Evolutionary conservation across 2,329 filamentous ascomycete species (phyloP), one percentile per base, ranked within the genome.

Genomic region (Emericellopsis cladophorae): DNA sequence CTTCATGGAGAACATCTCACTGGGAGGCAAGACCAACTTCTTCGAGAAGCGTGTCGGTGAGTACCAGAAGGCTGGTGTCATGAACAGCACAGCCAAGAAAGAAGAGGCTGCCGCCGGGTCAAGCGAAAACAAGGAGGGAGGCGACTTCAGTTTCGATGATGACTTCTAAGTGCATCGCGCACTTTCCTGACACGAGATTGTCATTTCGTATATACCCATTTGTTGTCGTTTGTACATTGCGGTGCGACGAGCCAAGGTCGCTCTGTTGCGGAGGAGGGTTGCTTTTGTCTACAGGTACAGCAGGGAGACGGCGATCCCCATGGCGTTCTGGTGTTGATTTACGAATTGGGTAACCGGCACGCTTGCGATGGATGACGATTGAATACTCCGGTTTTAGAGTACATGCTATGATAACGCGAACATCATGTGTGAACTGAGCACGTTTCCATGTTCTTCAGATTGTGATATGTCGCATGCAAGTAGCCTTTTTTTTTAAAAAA

Each of bases 1-100:
- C 74, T 98, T 98, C 67, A 98, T 98, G 92, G 92, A 98, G 76
- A 95, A 95, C 69, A 98, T 98, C 66, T 96, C 92, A 18, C 77
- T 98, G 10, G 86, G 88, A 40, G 92, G 92, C 66, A 98, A 98
- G 84, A 98, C 92, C 62, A 98, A 98, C 80, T 98, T 98, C 79
- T 98, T 98, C 63, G 92, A 98, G 83, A 98, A 98, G 84, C 87
- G 92, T 54, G 92, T 98, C 43, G 92, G 83, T 62, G 92, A 98
- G 59, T 98, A 98, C 78, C 92, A 98, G 70, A 98, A 98, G 77
- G 89, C 92, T 31, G 92, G 92, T 72, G 90, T 98, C 64, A 94
- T 98, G 87, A 82, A 82, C 56, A 89, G 84, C 68, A 84, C 81
- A 53, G 84, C 84, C 68, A 88, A 88, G 71, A 81, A 83, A 61